Evolutionary conservation across 306 rosid species (phyloP), one percentile per base, ranked within the genome.

Genomic region (Begonia fuchsioides): DNA sequence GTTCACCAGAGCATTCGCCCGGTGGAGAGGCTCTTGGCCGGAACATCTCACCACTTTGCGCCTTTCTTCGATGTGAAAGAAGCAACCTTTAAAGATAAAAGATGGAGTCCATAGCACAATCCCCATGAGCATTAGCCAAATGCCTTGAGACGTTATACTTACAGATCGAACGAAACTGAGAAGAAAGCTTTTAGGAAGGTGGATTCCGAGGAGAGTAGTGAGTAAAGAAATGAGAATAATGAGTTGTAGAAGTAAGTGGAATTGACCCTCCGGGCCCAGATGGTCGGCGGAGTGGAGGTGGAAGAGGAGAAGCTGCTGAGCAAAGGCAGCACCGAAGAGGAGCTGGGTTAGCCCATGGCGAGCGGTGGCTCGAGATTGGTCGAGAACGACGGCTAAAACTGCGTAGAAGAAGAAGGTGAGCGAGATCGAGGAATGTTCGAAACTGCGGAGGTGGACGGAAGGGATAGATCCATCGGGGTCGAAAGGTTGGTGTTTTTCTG

Each of bases 401-500:
- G 86, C 88, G 39, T 78, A 81, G 65, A 72, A 45, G 1, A 83
- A 38, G 64, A 88, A 74, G 40, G 74, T 55, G 47, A 76, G 12
- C 41, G 93, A 84, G 50, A 88, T 88, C 19, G 65, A 62, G 18
- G 93, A 44, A 69, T 88, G 96, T 49, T 88, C 96, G 44, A 88
- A 76, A 67, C 76, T 83, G 45, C 76, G 95, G 47, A 88, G 95
- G 53, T 88, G 96, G 72, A 73, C 46, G 39, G 95, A 65, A 10
- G 96, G 95, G 32, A 88, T 88, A 54, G 80, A 73, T 2, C 86
- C 80, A 15, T 88, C 97, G 0, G 63, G 41, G 69, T 81, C 90
- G 0, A 88, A 60, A 0, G 95, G 96, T 1, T 78, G 93, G 77
- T 84, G 97, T 1, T 69, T 62, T 0, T 59, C 52, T 0, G 93